Base-by-base conservation (phyloP, 495 filamentous ascomycete genomes). In the Lasiosphaeria ovina region DNA sequence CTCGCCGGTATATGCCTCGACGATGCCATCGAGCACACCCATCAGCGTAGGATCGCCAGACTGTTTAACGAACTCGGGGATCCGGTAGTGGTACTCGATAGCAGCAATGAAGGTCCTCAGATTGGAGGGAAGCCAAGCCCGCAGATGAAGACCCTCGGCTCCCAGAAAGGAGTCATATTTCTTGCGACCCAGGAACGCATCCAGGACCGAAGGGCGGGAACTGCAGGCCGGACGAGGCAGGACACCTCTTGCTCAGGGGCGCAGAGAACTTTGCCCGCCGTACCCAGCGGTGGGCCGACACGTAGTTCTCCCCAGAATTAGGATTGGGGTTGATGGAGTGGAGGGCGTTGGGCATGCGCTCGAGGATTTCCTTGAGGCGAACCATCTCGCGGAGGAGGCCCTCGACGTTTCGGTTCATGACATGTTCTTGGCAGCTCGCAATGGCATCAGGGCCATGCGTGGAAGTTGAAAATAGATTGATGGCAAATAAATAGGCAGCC, bases 251-350 rank as follows among this genome's bases (percentile, higher is more conserved):
- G 48, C 77, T 78, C 9, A 82, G 60, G 2, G 79, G 77, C 0
- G 79, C 72, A 0, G 74, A 77, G 55, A 81, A 82, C 65, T 79
- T 79, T 42, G 66, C 79, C 72, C 79, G 81, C 11, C 75, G 70
- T 11, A 75, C 60, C 75, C 74, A 77, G 48, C 73, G 69, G 32
- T 74, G 72, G 8, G 69, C 75, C 3, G 75, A 69, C 5, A 77
- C 75, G 55, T 76, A 77, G 61, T 77, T 76, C 49, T 77, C 75
- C 2, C 79, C 79, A 0, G 75, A 74, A 56, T 75, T 77, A 6
- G 79, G 79, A 58, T 82, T 82, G 9, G 78, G 76, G 38, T 77
- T 77, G 63, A 82, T 82, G 57, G 77, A 73, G 64, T 80, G 78
- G 55, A 82, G 80, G 32, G 79, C 78, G 51, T 75, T 78, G 10